Conservation (phyloP, 768 basidiomycete species). For the Dentipellis sp. region DNA sequence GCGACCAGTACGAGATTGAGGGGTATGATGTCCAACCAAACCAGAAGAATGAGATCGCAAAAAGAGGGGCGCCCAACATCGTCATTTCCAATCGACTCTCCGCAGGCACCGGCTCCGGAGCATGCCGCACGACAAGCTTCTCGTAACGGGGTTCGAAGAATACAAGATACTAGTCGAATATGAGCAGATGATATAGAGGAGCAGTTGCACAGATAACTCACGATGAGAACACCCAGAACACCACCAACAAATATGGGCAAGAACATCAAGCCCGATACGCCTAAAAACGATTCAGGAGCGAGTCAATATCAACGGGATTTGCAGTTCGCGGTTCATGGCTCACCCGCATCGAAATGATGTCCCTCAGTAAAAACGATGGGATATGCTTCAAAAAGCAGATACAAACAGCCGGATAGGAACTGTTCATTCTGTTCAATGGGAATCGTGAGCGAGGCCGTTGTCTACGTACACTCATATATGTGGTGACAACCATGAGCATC, state of each 20-base stretch:
- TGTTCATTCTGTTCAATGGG: slow-evolving; percentile 14
- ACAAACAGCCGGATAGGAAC: slow-evolving; percentile 58
- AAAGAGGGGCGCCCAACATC: slow-evolving; percentile 41
- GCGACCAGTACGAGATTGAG: slow-evolving; percentile 41
- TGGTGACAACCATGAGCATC: slow-evolving; percentile 49
- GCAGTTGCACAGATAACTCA: neutral
- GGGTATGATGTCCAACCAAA: slow-evolving; percentile 59
- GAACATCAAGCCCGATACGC: slow-evolving; percentile 19
- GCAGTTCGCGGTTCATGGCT: neutral
- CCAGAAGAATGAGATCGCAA: slow-evolving; percentile 54
- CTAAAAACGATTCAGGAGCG: neutral
- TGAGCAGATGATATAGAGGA: neutral
- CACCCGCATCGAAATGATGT: slow-evolving; percentile 18
- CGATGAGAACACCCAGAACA: slow-evolving; percentile 12
- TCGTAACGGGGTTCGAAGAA: slow-evolving; percentile 49
- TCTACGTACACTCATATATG: slow-evolving; percentile 48
- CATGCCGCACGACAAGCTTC: slow-evolving; percentile 28
- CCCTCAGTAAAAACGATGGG: slow-evolving; percentile 16
- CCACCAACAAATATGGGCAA: slow-evolving; percentile 22
- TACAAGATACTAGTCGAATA: slow-evolving; percentile 29
- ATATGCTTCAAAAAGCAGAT: slow-evolving; percentile 53
- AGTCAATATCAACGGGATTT: neutral
- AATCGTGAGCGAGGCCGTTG: neutral
- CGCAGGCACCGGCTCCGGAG: slow-evolving; percentile 47
- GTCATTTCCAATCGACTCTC: slow-evolving; percentile 46